Percentiles rank a stretch among this genome's conserved stretches.
Conservation (phyloP, 2,329 filamentous ascomycete species). For the Paramyrothecium roridum region DNA sequence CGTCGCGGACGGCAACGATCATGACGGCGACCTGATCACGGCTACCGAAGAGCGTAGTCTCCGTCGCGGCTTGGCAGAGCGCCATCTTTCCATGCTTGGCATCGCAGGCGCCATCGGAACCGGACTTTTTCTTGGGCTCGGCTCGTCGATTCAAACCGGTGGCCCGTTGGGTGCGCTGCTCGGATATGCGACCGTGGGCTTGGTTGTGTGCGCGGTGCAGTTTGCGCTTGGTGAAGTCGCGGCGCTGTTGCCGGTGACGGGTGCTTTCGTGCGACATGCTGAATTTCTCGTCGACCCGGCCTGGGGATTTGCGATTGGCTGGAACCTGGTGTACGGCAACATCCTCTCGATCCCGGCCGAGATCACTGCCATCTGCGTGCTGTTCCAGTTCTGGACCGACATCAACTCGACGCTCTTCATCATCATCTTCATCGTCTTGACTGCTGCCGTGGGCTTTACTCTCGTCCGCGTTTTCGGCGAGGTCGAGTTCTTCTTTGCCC, state of each 20-base stretch:
- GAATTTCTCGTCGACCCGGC: slow-evolving; percentile 61
- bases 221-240: slow-evolving; percentile 56
- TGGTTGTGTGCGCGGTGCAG: slow-evolving; percentile 55
- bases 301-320: slow-evolving; percentile 52
- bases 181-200: slow-evolving; percentile 53
- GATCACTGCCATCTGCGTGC: slow-evolving; percentile 59
- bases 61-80: slow-evolving; percentile 18
- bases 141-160: slow-evolving; percentile 48
- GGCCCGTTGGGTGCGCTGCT: slow-evolving; percentile 45
- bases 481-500: slow-evolving; percentile 50
- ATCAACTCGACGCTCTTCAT: slow-evolving; percentile 45
- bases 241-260: slow-evolving; percentile 59
- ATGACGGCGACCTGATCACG: slow-evolving; percentile 15
- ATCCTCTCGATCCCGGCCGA: slow-evolving; percentile 54
- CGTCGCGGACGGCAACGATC: neutral
- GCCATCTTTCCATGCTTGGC: slow-evolving; percentile 60
- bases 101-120: slow-evolving; percentile 61
- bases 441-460: slow-evolving; percentile 55
- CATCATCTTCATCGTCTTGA: slow-evolving; percentile 43
- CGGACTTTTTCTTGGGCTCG: slow-evolving; percentile 58
- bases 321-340: slow-evolving; percentile 55
- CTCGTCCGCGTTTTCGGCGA: slow-evolving; percentile 60
- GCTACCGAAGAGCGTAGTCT: slow-evolving; percentile 16
- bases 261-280: slow-evolving; percentile 58
- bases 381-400: slow-evolving; percentile 63